A percentile compares a stretch with the other conserved stretches of the same genome.
phyloP scores from a whole-genome alignment of 1,284 basidiomycete species.

The Ganoderma resinaceum region DNA sequence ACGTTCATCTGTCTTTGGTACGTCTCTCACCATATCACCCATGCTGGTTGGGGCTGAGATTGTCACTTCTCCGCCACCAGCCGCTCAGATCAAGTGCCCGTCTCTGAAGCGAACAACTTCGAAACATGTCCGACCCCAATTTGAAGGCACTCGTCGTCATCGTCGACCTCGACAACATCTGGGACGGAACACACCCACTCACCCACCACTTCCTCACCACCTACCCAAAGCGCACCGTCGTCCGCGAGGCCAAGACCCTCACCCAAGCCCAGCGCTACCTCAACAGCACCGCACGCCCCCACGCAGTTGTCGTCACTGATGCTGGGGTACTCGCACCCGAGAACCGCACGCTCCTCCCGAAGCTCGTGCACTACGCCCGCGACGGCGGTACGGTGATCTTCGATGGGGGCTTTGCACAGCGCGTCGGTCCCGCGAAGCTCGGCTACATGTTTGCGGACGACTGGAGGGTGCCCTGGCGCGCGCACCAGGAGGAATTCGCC shows the following conservation, averaged over 20 bases:
- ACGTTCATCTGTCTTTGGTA: neutral
- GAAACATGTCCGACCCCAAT: neutral
- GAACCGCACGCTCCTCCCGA: constrained; percentile 13
- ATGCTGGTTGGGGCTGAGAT: neutral
- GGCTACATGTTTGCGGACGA: constrained; percentile 21
- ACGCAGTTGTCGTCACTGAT: constrained; percentile 18
- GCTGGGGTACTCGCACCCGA: constrained; percentile 1
- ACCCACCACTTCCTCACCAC: neutral
- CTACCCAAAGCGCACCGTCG: neutral
- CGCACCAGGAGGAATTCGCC: neutral
- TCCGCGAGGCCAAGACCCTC: neutral
- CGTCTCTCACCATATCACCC: neutral
- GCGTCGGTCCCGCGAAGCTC: neutral
- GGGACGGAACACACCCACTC: neutral
- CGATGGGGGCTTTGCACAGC: constrained; percentile 18
- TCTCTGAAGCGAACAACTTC: neutral
- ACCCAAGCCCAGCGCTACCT: constrained; percentile 11
- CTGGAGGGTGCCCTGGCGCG: constrained; percentile 25
- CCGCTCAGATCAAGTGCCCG: too few relatives aligned
- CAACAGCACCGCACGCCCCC: constrained; percentile 13
- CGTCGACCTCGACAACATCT: neutral
- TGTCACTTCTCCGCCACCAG: too few relatives aligned
- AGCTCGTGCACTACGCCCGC: constrained; percentile 21
- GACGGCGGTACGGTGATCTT: constrained; percentile 28
- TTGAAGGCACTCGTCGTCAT: neutral